Conservation (phyloP, 148 eudicot species). For the Camellia japonica region DNA sequence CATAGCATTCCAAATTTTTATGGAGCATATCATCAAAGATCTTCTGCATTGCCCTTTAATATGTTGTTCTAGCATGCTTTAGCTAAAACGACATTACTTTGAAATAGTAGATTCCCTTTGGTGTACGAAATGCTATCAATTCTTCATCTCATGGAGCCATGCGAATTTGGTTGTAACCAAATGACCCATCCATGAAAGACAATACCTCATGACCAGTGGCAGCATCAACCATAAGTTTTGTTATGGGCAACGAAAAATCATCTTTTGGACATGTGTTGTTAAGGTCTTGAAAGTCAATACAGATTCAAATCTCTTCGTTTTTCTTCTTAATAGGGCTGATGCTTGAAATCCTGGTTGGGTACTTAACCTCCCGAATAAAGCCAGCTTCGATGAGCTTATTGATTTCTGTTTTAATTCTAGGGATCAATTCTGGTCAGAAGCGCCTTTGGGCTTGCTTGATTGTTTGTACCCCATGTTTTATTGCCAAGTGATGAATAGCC, state of each 20-base stretch:
- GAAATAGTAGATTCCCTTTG: not conserved
- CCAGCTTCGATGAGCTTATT: not conserved
- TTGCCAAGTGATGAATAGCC: no score
- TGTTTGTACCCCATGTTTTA: no score
- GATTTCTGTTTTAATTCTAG: not conserved
- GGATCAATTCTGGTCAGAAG: not conserved
- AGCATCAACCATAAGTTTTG: not conserved
- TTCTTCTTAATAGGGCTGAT: slow-evolving; percentile 8
- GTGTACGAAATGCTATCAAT: not conserved
- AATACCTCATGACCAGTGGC: not conserved
- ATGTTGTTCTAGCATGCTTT: slow-evolving; percentile 4
- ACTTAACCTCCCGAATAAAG: not conserved
- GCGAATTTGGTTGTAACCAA: not conserved
- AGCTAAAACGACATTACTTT: slow-evolving; percentile 16
- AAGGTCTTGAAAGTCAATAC: not conserved
- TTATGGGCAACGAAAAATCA: not conserved
- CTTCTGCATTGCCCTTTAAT: slow-evolving; percentile 12
- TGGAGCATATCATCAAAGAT: slow-evolving; percentile 20
- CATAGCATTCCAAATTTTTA: slow-evolving; percentile 16
- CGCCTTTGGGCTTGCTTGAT: not conserved
- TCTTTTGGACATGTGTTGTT: not conserved
- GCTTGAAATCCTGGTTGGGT: not conserved
- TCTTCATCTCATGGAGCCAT: no score
- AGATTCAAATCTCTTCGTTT: slow-evolving; percentile 3
- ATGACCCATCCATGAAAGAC: not conserved